Evolutionary conservation across 1,284 basidiomycete genomes (phyloP), one percentile per base, ranked within the genome.

Genomic region (Moesziomyces globuligerus): DNA sequence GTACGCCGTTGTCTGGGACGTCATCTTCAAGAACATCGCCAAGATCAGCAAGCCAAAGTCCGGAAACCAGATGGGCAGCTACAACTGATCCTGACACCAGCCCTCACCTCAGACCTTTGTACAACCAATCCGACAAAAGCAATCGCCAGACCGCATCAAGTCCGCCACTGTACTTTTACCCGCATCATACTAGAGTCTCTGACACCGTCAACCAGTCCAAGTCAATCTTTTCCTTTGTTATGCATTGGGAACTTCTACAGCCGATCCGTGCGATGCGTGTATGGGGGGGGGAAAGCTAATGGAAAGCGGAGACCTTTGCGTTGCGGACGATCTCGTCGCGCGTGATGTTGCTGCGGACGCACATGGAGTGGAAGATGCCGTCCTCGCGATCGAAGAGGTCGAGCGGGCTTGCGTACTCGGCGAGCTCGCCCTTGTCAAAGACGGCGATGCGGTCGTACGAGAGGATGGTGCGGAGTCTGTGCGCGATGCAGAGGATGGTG

Each of bases 401-500:
- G 26, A 86, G 76, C 0, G 90, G 90, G 1, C 88, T 87, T 72
- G 89, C 90, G 75, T 89, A 90, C 84, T 91, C 90, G 32, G 86
- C 88, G 51, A 92, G 86, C 20, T 83, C 83, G 0, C 92, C 92
- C 28, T 87, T 86, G 67, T 91, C 88, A 74, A 94, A 88, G 41
- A 92, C 90, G 4, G 91, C 86, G 55, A 93, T 90, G 13, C 89
- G 84, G 83, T 93, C 91, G 79, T 92, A 93, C 0, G 86, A 86
- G 51, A 93, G 85, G 74, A 94, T 92, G 0, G 92, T 93, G 49
- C 89, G 86, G 34, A 92, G 84, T 28, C 91, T 86, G 73, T 85
- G 86, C 7, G 90, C 90, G 66, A 91, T 90, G 75, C 90, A 92
- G 9, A 92, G 82, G 48, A 92, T 88, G 0, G 92, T 94, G 49